A percentile compares a stretch with the other conserved stretches of the same genome.
phyloP scores from a whole-genome alignment of 192 early-diverging fungal species.

The Irineochytrium annulatum region DNA sequence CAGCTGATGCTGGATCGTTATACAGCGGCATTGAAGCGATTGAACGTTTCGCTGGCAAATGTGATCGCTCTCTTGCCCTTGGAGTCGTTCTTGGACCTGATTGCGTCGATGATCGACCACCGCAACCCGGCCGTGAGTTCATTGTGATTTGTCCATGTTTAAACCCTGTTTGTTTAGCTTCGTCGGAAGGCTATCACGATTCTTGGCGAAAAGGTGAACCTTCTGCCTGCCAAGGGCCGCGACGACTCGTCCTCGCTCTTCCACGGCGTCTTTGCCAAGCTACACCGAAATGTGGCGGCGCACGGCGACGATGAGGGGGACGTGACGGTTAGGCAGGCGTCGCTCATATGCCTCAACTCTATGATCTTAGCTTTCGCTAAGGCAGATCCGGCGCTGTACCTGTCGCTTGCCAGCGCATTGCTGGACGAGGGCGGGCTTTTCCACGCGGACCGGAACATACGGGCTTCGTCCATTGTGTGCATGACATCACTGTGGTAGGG shows the following conservation, averaged over 20 bases:
- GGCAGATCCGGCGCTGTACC: slow-evolving; percentile 58
- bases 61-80: slow-evolving; percentile 74
- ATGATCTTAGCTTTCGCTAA: slow-evolving; percentile 64
- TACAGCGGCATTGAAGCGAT: slow-evolving; percentile 37
- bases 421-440: slow-evolving; percentile 16
- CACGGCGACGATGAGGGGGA: slow-evolving; percentile 34
- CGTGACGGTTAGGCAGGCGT: slow-evolving; percentile 58
- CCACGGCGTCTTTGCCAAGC: slow-evolving; percentile 43
- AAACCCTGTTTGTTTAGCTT: slow-evolving; percentile 38
- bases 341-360: slow-evolving; percentile 72
- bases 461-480: slow-evolving; percentile 45
- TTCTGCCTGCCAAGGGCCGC: slow-evolving; percentile 44
- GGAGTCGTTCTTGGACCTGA: slow-evolving; percentile 69
- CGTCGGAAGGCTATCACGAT: slow-evolving; percentile 72
- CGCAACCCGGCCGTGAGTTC: slow-evolving; percentile 24
- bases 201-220: slow-evolving; percentile 63
- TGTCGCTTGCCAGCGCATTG: slow-evolving; percentile 44
- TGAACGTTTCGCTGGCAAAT: slow-evolving; percentile 70
- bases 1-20: not conserved
- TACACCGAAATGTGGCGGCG: slow-evolving; percentile 34
- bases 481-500: slow-evolving; percentile 50
- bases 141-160: not conserved
- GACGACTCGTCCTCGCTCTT: slow-evolving; percentile 42
- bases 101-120: slow-evolving; percentile 49
- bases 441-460: slow-evolving; percentile 22